phyloP scores from a whole-genome alignment of 805 yeast genomes.

The Pichia heedii region DNA sequence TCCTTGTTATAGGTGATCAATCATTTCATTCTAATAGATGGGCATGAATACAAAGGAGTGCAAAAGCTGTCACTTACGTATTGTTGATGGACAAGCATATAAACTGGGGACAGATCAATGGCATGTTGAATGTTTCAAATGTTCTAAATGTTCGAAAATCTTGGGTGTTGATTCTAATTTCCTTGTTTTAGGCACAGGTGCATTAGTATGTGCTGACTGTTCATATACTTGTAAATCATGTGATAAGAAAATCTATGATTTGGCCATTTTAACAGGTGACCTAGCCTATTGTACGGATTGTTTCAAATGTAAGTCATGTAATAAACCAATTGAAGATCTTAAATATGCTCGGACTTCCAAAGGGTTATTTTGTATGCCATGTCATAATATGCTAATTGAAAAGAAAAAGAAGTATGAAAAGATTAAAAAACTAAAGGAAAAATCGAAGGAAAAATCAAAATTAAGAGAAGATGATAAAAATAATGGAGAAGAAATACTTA shows the following conservation, averaged over 20 bases:
- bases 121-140: conserved; percentile 90
- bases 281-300: conserved; percentile 90
- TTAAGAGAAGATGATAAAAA: not conserved
- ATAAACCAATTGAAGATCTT: conserved; percentile 74
- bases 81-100: conserved; percentile 88
- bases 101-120: conserved; percentile 91
- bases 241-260: conserved; percentile 77
- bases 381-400: conserved; percentile 77
- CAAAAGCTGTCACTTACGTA: conserved; percentile 39
- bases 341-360: conserved; percentile 88
- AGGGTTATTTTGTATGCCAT: conserved; percentile 86
- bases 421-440: conserved; percentile 27
- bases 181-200: conserved; percentile 87
- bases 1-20: too few relatives aligned
- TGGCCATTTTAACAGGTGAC: conserved; percentile 91
- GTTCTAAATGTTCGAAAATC: conserved; percentile 72
- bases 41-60: conserved; percentile 16
- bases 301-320: conserved; percentile 84
- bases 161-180: conserved; percentile 85
- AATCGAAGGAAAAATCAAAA: conserved; percentile 3
- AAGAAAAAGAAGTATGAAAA: conserved; percentile 60
- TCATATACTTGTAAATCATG: conserved; percentile 87
- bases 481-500: not conserved
- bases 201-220: conserved; percentile 81
- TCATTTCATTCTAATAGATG: not conserved